Percentiles rank a stretch among this genome's conserved stretches.
Evolutionary conservation across 225 moss, liverwort and hornwort species (phyloP).

Genomic region (Pseudisothecium myosuroides): DNA sequence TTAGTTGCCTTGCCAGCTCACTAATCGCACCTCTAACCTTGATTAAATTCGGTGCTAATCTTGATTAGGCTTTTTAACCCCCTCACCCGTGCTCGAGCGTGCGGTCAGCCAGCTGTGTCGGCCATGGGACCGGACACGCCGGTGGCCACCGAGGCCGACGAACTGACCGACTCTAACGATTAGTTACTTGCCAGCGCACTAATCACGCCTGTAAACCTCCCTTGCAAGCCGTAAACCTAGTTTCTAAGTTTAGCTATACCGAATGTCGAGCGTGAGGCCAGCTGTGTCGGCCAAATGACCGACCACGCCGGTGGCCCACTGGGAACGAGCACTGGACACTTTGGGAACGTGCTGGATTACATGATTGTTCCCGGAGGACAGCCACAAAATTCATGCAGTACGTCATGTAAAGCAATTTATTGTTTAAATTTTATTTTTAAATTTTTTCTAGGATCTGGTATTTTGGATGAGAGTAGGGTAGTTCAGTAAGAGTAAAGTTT

Average conservation of each 20-base stretch:
- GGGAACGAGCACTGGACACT: not conserved
- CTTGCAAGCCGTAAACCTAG: not conserved
- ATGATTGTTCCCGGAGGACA: not conserved
- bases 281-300: not conserved
- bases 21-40: not conserved
- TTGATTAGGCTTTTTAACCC: not conserved
- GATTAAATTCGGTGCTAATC: not conserved
- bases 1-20: not conserved
- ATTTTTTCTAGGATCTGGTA: not conserved
- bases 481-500: too few species aligned
- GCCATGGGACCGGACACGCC: not conserved
- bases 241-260: not conserved
- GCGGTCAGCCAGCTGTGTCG: not conserved
- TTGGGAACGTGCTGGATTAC: not conserved
- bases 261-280: not conserved
- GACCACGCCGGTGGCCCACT: not conserved
- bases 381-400: not conserved
- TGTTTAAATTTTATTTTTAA: not conserved
- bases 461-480: not conserved
- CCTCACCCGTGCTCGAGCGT: not conserved
- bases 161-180: not conserved
- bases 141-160: not conserved
- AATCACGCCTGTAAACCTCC: too few species aligned
- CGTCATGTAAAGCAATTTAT: not conserved
- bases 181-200: not conserved